Conservation (phyloP, 2,329 filamentous ascomycete species). For the Hypoxylon rubiginosum region DNA sequence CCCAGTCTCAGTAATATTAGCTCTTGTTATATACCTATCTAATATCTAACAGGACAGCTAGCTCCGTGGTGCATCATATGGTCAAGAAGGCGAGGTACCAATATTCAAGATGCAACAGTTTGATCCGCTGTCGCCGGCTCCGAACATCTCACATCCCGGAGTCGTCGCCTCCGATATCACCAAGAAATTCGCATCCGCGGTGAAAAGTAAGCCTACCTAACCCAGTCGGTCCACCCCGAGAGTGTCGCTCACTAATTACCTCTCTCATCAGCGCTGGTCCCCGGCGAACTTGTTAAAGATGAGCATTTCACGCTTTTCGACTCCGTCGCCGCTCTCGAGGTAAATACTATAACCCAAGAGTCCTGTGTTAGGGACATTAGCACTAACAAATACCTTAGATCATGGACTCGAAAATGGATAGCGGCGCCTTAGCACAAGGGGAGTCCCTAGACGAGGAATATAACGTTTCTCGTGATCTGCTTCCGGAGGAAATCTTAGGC, state of each 20-base stretch:
- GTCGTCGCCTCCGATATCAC: constrained; percentile 72
- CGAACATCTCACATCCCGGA: constrained; percentile 61
- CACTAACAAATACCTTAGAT: constrained; percentile 70
- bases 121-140: constrained; percentile 53
- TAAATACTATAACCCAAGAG: constrained; percentile 28
- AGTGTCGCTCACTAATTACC: constrained; percentile 44
- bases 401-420: constrained; percentile 99
- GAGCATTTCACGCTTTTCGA: constrained; percentile 94
- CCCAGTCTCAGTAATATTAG: constrained; percentile 7
- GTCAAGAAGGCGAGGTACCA: constrained; percentile 2
- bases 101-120: constrained; percentile 47
- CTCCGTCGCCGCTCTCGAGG: constrained; percentile 88
- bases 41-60: constrained; percentile 2
- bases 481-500: constrained; percentile 85
- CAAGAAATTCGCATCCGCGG: constrained; percentile 65
- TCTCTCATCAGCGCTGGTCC: constrained; percentile 73
- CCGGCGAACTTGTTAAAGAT: constrained; percentile 93
- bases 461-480: constrained; percentile 75
- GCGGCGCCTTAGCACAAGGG: constrained; percentile 81
- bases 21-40: constrained; percentile 6
- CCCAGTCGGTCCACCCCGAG: not conserved
- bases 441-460: constrained; percentile 89
- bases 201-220: constrained; percentile 60
- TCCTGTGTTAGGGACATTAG: constrained; percentile 48
- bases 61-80: constrained; percentile 8